These are phyloP conservation scores for Suillus decipiens DNA, from an alignment of 768 basidiomycete species.

Conservation along the genomic window DNA sequence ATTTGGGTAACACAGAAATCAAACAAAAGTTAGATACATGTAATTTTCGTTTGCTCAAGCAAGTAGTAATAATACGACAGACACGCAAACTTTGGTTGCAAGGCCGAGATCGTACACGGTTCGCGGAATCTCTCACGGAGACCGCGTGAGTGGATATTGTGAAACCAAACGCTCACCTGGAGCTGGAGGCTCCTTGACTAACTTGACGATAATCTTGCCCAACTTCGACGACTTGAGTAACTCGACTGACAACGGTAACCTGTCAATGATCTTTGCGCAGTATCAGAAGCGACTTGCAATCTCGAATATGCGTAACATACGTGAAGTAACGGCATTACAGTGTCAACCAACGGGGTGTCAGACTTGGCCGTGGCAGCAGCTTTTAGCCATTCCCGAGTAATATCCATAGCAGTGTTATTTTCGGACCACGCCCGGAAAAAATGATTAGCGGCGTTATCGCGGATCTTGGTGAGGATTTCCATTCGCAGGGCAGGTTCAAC, in stretches of 20 bases:
- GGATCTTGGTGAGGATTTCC: slow-evolving; percentile 78
- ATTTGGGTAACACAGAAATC: slow-evolving; percentile 42
- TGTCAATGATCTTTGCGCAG: slow-evolving; percentile 66
- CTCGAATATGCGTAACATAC: slow-evolving; percentile 49
- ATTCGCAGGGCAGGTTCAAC: slow-evolving; percentile 65
- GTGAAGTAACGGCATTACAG: slow-evolving; percentile 84
- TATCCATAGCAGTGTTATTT: slow-evolving; percentile 71
- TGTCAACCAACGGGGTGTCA: slow-evolving; percentile 62
- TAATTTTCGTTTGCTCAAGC: slow-evolving; percentile 29
- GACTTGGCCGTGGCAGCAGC: slow-evolving; percentile 59
- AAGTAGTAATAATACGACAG: slow-evolving; percentile 31
- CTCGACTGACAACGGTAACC: slow-evolving; percentile 73
- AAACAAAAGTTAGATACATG: slow-evolving; percentile 69
- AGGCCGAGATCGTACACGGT: slow-evolving; percentile 28
- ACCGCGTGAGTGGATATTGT: slow-evolving; percentile 20
- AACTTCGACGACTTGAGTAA: slow-evolving; percentile 71
- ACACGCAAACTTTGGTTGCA: slow-evolving; percentile 31
- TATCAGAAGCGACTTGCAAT: slow-evolving; percentile 21
- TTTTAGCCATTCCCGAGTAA: slow-evolving; percentile 82
- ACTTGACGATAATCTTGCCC: slow-evolving; percentile 76
- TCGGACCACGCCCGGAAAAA: slow-evolving; percentile 88
- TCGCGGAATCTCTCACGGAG: slow-evolving; percentile 24
- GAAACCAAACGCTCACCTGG: slow-evolving; percentile 66
- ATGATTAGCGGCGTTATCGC: slow-evolving; percentile 82
- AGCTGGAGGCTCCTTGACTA: slow-evolving; percentile 73